phyloP scores from a whole-genome alignment of 2,329 filamentous ascomycete genomes.

The Xylaria sp. region DNA sequence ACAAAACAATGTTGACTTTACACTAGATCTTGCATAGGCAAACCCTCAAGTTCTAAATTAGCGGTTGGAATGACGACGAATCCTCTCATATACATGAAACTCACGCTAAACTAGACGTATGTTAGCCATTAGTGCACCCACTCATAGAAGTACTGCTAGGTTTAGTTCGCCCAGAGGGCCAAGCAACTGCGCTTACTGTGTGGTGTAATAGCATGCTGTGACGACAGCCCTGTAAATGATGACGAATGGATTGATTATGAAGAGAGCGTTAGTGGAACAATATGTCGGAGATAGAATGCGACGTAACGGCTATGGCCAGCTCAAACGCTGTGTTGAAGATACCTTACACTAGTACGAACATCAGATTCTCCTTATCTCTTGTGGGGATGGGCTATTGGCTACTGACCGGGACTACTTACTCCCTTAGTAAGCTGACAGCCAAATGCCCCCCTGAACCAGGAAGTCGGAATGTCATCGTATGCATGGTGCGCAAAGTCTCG shows the following conservation, averaged over 20 bases:
- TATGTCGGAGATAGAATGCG: neutral
- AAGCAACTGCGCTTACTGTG: neutral
- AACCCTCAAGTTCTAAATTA: no score
- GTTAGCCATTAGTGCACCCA: no score
- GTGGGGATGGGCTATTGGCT: constrained; percentile 4
- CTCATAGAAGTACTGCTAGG: no score
- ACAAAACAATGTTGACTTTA: no score
- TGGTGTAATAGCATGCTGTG: neutral
- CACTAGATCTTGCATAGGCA: no score
- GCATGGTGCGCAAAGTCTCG: constrained; percentile 7
- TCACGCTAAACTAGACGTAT: no score
- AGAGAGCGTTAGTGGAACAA: neutral
- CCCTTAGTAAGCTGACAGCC: constrained; percentile 34
- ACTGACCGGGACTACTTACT: neutral
- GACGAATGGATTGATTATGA: neutral
- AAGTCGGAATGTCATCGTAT: constrained; percentile 15
- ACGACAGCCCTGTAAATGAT: neutral
- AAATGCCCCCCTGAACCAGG: constrained; percentile 21
- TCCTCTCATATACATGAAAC: no score
- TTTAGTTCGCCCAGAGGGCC: neutral
- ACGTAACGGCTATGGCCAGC: neutral
- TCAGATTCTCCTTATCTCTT: constrained; percentile 5
- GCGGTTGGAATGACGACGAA: no score
- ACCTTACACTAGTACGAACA: no score
- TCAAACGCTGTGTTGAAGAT: neutral